phyloP scores from a whole-genome alignment of 306 rosid species.

The Prosopis cineraria region DNA sequence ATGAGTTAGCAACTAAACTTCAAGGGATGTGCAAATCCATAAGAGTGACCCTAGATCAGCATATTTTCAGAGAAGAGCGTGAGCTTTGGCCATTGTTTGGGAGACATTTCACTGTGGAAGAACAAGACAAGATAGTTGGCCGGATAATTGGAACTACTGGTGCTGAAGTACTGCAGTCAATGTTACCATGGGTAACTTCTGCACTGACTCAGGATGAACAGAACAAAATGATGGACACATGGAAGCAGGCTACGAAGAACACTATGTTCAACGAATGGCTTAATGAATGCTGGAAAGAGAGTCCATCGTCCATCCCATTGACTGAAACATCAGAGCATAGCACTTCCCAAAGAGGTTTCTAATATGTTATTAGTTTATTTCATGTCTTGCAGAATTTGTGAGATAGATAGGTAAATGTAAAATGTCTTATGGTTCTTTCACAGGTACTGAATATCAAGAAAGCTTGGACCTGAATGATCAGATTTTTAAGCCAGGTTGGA shows the following conservation, averaged over 20 bases:
- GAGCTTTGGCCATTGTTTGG: conserved; percentile 98
- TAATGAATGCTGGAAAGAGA: conserved; percentile 93
- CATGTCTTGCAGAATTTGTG: conserved; percentile 27
- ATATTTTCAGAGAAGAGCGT: conserved; percentile 93
- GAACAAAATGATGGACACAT: conserved; percentile 91
- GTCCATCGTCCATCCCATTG: conserved; percentile 50
- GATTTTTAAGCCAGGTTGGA: conserved; percentile 99
- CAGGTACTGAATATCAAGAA: conserved; percentile 79
- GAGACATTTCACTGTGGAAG: conserved; percentile 91
- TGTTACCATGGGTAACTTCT: conserved; percentile 98
- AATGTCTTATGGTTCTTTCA: conserved; percentile 35
- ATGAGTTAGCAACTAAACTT: conserved; percentile 88
- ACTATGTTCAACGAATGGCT: conserved; percentile 99
- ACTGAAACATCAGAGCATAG: conserved; percentile 57
- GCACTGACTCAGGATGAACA: conserved; percentile 98
- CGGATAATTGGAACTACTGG: conserved; percentile 99
- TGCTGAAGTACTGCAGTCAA: conserved; percentile 98
- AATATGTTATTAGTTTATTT: conserved; percentile 25
- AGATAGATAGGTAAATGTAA: conserved; percentile 24
- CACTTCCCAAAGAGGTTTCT: conserved; percentile 60
- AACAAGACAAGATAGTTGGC: conserved; percentile 95
- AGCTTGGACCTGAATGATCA: conserved; percentile 81
- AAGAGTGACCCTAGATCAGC: conserved; percentile 87
- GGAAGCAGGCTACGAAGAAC: conserved; percentile 98
- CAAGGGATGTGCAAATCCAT: conserved; percentile 99